Percentiles rank a stretch among this genome's conserved stretches.
These are phyloP conservation scores for Puccinia polysora DNA, from an alignment of 1,284 basidiomycete genomes.

Conservation along the genomic window DNA sequence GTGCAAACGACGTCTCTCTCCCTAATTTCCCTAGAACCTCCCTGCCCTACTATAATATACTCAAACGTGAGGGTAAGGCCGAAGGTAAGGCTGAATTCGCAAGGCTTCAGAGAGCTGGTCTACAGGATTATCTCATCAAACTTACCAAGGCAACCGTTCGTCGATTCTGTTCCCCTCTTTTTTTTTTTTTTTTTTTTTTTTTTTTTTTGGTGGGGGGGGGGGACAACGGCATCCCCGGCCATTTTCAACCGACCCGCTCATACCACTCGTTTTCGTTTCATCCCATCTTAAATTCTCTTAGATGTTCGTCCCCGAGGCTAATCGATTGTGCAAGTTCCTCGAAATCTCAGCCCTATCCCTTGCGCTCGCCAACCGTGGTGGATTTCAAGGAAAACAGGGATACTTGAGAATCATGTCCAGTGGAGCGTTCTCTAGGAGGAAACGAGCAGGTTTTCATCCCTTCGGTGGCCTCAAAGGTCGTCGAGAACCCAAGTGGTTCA, in stretches of 20 bases:
- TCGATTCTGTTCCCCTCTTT: no score
- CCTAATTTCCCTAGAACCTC: conserved; percentile 86
- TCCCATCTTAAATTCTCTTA: no score
- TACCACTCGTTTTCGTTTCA: no score
- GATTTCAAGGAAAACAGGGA: conserved; percentile 77
- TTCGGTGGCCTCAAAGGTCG: conserved; percentile 66
- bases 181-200: no score
- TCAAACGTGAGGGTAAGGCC: conserved; percentile 53
- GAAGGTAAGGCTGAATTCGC: conserved; percentile 65
- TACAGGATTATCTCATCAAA: conserved; percentile 84
- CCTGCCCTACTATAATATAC: conserved; percentile 76
- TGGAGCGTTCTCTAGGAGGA: conserved; percentile 51
- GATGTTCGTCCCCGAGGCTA: conserved; percentile 95
- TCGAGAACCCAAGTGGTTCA: conserved; percentile 80
- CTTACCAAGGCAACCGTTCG: conserved; percentile 79
- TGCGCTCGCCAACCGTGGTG: conserved; percentile 73
- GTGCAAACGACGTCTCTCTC: conserved; percentile 64
- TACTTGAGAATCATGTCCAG: conserved; percentile 62
- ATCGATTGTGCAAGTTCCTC: conserved; percentile 86
- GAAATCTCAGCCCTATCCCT: conserved; percentile 88
- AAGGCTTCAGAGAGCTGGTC: conserved; percentile 67
- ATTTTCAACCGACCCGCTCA: no score
- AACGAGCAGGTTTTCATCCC: conserved; percentile 53
- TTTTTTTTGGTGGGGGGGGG: no score
- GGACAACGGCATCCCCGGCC: not conserved